Evolutionary conservation across 2,329 filamentous ascomycete genomes (phyloP).

Genomic region (Aspergillus vadensis): DNA sequence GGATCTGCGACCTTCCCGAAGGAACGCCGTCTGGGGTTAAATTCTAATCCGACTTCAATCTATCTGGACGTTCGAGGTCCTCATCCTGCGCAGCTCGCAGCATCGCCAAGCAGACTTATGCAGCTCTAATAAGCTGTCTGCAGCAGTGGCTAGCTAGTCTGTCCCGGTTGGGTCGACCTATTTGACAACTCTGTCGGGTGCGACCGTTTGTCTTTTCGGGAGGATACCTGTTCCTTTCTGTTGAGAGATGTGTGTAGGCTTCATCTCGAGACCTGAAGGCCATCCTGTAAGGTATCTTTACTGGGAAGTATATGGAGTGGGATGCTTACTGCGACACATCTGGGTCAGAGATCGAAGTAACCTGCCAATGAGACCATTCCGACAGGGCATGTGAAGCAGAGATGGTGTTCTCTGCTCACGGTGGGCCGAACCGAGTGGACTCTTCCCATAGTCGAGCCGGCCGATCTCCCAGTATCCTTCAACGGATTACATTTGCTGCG

Average conservation of each 20-base stretch:
- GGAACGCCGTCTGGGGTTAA: slow-evolving; percentile 1
- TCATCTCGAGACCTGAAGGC: background rate
- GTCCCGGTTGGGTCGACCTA: background rate
- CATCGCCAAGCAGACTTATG: background rate
- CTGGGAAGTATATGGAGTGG: background rate
- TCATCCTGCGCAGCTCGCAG: background rate
- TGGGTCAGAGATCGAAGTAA: background rate
- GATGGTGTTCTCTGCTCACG: background rate
- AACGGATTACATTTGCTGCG: background rate
- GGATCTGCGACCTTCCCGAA: slow-evolving; percentile 2
- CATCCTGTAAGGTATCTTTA: background rate
- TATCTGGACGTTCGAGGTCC: background rate
- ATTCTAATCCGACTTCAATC: slow-evolving; percentile 6
- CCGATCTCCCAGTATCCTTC: background rate
- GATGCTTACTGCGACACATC: background rate
- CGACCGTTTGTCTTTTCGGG: background rate
- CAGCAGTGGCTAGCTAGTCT: background rate
- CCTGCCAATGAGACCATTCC: background rate
- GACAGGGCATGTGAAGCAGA: background rate
- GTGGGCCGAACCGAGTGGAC: background rate
- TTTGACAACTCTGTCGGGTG: background rate
- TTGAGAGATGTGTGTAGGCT: background rate
- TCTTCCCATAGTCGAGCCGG: background rate
- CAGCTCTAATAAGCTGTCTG: background rate
- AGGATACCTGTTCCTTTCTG: background rate